A percentile compares a stretch with the other conserved stretches of the same genome.
These are phyloP conservation scores for Suillus bovinus DNA, from an alignment of 768 basidiomycete genomes.

Conservation along the genomic window DNA sequence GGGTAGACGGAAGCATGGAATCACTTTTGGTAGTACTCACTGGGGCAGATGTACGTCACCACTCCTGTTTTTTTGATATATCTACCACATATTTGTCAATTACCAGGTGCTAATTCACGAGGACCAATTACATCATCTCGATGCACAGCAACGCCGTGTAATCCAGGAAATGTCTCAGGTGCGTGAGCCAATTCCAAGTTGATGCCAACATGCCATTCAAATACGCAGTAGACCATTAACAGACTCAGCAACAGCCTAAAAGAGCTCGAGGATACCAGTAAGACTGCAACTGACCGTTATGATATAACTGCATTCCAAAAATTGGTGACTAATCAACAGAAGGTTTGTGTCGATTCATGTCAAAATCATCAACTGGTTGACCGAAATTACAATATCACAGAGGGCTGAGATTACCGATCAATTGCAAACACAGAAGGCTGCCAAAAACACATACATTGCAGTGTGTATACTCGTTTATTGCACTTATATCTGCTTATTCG, in stretches of 20 bases:
- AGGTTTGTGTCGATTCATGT: background rate
- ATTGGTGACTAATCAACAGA: background rate
- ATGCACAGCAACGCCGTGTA: background rate
- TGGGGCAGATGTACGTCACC: background rate
- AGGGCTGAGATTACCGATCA: background rate
- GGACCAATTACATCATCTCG: background rate
- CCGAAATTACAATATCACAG: background rate
- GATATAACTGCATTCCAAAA: background rate
- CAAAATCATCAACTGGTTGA: background rate
- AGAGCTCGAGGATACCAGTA: background rate
- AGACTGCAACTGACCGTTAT: too few species aligned
- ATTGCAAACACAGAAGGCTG: background rate
- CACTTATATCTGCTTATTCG: background rate
- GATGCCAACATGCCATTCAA: background rate
- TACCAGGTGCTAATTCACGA: background rate
- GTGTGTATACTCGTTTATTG: background rate
- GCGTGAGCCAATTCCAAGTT: background rate
- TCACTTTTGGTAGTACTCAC: background rate
- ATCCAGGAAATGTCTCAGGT: background rate
- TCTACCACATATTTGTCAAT: background rate
- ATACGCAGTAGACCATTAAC: background rate
- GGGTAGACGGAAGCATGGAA: background rate
- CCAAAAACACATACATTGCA: background rate
- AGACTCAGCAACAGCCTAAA: background rate
- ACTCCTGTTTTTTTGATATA: background rate